Percentiles rank a stretch among this genome's conserved stretches.
Evolutionary conservation across 139 green algal genomes (phyloP).

Genomic region (Chlorella sorokiniana): DNA sequence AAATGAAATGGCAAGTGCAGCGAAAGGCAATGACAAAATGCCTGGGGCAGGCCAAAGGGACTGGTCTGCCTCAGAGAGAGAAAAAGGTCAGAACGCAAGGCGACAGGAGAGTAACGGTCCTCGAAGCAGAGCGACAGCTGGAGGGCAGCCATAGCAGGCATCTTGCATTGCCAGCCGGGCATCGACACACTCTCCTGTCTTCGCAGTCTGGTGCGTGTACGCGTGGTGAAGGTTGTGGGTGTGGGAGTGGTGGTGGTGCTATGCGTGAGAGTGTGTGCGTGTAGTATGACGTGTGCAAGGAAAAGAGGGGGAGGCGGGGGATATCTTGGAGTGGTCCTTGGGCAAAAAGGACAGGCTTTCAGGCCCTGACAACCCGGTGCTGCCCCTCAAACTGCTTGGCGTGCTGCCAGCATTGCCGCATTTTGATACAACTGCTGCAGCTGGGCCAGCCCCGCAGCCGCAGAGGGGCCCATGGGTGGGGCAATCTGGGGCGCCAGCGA

Average conservation of each 20-base stretch:
- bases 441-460: not conserved
- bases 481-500: not conserved
- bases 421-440: not conserved
- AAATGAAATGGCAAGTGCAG: no score
- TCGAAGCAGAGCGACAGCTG: not conserved
- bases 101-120: no score
- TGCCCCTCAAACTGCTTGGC: not conserved
- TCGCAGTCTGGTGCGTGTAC: not conserved
- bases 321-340: no score
- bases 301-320: no score
- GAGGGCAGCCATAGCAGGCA: not conserved
- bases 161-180: not conserved
- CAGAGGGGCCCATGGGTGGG: no score
- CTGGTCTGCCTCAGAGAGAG: no score
- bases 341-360: no score
- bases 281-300: not conserved
- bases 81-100: no score
- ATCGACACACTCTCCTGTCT: no score
- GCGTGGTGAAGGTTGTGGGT: not conserved
- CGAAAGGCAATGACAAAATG: no score
- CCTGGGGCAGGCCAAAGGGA: no score
- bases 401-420: not conserved
- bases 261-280: not conserved
- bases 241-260: not conserved
- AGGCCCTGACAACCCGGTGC: not conserved